Percentiles rank a stretch among this genome's conserved stretches.
phyloP scores from a whole-genome alignment of 306 rosid species.

The Pachyrhizus erosus region DNA sequence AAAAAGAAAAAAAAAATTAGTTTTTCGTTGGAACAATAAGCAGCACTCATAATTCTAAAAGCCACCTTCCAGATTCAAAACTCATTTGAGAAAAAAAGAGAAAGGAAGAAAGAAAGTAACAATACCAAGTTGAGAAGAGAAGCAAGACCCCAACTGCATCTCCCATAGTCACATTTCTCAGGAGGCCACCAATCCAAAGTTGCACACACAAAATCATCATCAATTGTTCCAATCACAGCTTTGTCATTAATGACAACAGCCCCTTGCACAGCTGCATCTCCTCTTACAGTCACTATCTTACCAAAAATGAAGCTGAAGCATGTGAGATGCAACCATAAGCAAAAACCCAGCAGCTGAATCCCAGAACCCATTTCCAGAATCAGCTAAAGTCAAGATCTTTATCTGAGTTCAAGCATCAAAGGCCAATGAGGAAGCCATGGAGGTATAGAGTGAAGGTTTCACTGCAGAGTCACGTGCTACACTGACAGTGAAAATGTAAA shows the following conservation, averaged over 20 bases:
- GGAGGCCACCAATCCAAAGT: conserved; percentile 99
- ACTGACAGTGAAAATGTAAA: not conserved
- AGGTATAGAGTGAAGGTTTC: not conserved
- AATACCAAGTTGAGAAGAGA: conserved; percentile 91
- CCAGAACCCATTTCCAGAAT: conserved; percentile 63
- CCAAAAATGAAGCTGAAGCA: conserved; percentile 46
- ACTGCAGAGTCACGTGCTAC: not conserved
- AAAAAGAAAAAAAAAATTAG: not conserved
- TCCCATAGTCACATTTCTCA: conserved; percentile 94
- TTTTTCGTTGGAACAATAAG: not conserved
- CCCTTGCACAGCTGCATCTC: conserved; percentile 50
- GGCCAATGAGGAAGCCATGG: not conserved
- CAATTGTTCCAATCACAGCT: conserved; percentile 70
- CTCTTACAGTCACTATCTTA: conserved; percentile 36
- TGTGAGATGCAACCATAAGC: conserved; percentile 49
- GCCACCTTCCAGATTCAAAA: conserved; percentile 10
- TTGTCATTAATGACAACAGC: conserved; percentile 59
- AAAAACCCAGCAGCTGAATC: conserved; percentile 56
- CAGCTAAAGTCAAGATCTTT: conserved; percentile 48
- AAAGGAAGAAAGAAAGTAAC: not conserved
- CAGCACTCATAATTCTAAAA: not conserved
- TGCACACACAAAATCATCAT: conserved; percentile 90
- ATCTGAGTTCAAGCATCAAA: not conserved
- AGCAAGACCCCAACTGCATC: conserved; percentile 91
- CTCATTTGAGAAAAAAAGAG: not conserved